Evolutionary conservation across 148 eudicot genomes (phyloP), one percentile per base, ranked within the genome.

Genomic region (Drosera capensis): DNA sequence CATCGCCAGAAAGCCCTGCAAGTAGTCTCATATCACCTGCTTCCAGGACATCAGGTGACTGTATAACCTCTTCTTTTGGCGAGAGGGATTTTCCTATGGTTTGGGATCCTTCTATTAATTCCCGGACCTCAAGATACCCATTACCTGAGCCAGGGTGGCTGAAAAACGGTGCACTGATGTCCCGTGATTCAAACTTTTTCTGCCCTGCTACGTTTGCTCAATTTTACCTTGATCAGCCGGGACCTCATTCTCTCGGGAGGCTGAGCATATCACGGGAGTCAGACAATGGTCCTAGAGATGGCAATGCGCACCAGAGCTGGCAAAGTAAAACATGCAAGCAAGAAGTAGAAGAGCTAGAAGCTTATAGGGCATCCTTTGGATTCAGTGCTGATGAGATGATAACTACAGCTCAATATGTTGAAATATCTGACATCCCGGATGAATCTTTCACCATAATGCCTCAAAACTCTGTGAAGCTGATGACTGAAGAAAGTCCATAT

Each of bases 351-450:
- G 99, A 90, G 53, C 31, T 84, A 18, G 99, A 90, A 61, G 99
- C 99, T 34, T 90, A 90, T 62, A 73, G 99, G 66, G 95, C 95
- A 53, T 90, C 99, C 17, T 90, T 90, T 62, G 99, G 99, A 37
- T 90, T 90, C 62, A 90, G 99, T 75, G 99, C 99, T 29, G 99
- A 90, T 70, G 99, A 90, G 54, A 81, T 90, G 58, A 72, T 78
- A 52, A 69, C 82, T 22, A 90, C 95, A 30, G 43, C 87, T 42
- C 85, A 90, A 8, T 90, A 90, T 66, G 95, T 84, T 43, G 99
- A 90, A 62, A 84, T 90, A 34, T 64, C 84, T 54, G 84, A 90
- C 59, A 93, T 75, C 8, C 45, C 59, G 68, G 99, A 84, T 22
- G 95, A 85, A 2, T 73, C 93, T 16, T 81, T 84, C 55, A 65